A percentile compares a stretch with the other conserved stretches of the same genome.
phyloP scores from a whole-genome alignment of 805 yeast genomes.

The Wickerhamiella allomyrinae region DNA sequence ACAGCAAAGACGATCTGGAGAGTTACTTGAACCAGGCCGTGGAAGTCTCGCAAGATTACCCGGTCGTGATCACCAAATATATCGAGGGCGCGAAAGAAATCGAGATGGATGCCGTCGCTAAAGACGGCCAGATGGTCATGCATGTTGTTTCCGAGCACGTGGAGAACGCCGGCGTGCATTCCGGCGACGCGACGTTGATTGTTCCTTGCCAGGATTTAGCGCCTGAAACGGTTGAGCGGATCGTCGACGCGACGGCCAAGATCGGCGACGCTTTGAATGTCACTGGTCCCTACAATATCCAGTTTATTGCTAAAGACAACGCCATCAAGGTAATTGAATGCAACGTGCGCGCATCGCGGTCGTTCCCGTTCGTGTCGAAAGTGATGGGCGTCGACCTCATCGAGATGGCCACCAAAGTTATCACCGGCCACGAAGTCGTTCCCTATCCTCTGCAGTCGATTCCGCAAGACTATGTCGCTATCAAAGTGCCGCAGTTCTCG shows the following conservation, averaged over 20 bases:
- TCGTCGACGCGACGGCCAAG: slow-evolving; percentile 90
- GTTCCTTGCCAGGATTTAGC: slow-evolving; percentile 95
- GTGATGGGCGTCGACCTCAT: slow-evolving; percentile 92
- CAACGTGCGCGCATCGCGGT: slow-evolving; percentile 97
- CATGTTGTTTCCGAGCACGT: slow-evolving; percentile 98
- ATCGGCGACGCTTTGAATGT: slow-evolving; percentile 89
- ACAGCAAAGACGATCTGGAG: slow-evolving; percentile 76
- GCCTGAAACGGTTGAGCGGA: slow-evolving; percentile 78
- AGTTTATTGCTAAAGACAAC: slow-evolving; percentile 88
- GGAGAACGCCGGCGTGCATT: slow-evolving; percentile 98
- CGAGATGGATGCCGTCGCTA: slow-evolving; percentile 98
- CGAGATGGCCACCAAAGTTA: slow-evolving; percentile 94
- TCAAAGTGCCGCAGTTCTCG: slow-evolving; percentile 94
- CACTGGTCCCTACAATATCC: slow-evolving; percentile 96
- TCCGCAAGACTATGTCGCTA: slow-evolving; percentile 89
- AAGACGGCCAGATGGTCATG: slow-evolving; percentile 85
- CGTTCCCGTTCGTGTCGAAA: slow-evolving; percentile 96
- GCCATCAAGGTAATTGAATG: slow-evolving; percentile 97
- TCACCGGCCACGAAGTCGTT: slow-evolving; percentile 70
- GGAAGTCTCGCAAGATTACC: slow-evolving; percentile 94
- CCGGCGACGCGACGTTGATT: slow-evolving; percentile 96
- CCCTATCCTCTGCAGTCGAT: slow-evolving; percentile 84
- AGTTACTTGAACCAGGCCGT: slow-evolving; percentile 86
- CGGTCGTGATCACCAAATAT: slow-evolving; percentile 93
- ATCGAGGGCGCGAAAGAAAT: slow-evolving; percentile 95